Base-by-base conservation (phyloP, 352 stramenopile species). In the Globisporangium middletonii region DNA sequence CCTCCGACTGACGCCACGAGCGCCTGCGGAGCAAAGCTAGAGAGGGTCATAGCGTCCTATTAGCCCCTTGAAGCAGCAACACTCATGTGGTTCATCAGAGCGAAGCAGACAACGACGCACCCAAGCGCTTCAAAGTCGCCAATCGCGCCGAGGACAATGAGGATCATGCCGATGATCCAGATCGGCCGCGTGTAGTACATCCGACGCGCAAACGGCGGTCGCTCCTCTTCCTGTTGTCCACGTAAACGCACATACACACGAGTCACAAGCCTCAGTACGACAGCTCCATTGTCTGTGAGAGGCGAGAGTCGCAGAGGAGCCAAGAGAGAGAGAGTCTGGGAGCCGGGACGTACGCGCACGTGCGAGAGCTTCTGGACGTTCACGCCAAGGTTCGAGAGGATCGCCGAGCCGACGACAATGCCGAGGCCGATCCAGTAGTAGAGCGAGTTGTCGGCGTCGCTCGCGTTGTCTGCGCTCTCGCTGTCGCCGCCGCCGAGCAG, bases 281-380 rank as follows among this genome's bases (percentile, higher is more conserved):
- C 6, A 42, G 37, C 37, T 13, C n/a, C n/a, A n/a, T n/a, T n/a
- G n/a, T n/a, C n/a, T n/a, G n/a, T n/a, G n/a, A n/a, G n/a, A n/a
- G n/a, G n/a, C n/a, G n/a, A n/a, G n/a, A n/a, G n/a, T n/a, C n/a
- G n/a, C n/a, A n/a, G n/a, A n/a, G 37, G 37, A 42, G 37, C 37
- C 37, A 42, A 42, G 6, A 42, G 12, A 46, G 1, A 46, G 16
- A 46, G 41, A 9, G n/a, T 4, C 16, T 8, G 23, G 30, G 13
- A 23, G 16, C 19, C 15, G 43, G 9, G 12, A 67, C 77, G 53
- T 83, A 91, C 81, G 55, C 77, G 76, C 43, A 90, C 79, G 60
- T 94, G 83, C 13, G 83, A 94, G 64, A 89, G 77, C 51, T 94
- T 94, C 60, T 94, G 83, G 35, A 94, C 79, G 64, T 94, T 94